Percentiles rank a stretch among this genome's conserved stretches.
Conservation (phyloP, 2,329 filamentous ascomycete species). For the Sporothrix sp. region DNA sequence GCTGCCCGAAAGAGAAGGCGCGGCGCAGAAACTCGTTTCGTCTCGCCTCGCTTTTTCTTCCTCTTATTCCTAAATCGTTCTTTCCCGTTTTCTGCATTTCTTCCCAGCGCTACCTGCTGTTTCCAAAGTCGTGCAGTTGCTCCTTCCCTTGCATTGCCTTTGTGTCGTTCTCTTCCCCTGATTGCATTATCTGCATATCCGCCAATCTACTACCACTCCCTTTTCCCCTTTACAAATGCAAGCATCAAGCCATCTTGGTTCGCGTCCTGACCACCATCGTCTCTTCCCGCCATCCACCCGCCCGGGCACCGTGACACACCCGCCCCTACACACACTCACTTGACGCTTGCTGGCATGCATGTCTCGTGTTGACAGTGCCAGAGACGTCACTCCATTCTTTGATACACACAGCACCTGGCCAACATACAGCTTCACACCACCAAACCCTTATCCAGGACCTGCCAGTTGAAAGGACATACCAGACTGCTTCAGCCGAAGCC, state of each 20-base stretch:
- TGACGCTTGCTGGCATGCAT: conserved; percentile 10
- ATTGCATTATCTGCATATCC: neutral
- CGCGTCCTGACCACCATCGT: neutral
- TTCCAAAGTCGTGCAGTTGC: neutral
- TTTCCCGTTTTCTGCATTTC: neutral
- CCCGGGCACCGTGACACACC: neutral
- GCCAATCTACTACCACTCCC: neutral
- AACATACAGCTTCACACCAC: neutral
- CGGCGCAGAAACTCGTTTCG: neutral
- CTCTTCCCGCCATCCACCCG: neutral
- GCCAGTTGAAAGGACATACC: neutral
- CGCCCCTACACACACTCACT: neutral
- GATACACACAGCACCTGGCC: neutral
- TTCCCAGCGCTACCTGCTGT: neutral
- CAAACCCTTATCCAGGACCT: neutral
- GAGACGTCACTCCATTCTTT: neutral
- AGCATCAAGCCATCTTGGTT: neutral
- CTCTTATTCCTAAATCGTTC: neutral
- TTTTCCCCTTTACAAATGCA: conserved; percentile 1
- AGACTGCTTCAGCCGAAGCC: neutral
- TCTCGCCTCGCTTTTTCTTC: neutral
- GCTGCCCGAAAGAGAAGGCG: conserved; percentile 2
- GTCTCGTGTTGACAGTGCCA: conserved; percentile 1
- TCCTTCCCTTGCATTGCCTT: neutral
- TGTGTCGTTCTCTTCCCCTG: too few species aligned